Evolutionary conservation across 257 asterid genomes (phyloP).

Genomic region (Solanum raphanifolium): DNA sequence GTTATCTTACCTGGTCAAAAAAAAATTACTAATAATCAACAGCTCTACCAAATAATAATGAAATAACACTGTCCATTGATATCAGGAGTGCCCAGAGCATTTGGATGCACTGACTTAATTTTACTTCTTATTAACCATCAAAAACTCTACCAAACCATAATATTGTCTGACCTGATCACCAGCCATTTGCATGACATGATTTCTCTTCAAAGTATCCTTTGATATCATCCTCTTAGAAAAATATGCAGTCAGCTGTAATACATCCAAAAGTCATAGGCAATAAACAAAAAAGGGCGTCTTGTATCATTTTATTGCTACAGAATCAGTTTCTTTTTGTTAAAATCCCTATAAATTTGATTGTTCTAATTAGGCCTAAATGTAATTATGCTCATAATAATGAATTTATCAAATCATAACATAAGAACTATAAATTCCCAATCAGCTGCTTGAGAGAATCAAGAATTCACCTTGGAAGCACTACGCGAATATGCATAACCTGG

Average conservation of each 20-base stretch:
- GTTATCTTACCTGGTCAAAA: neutral
- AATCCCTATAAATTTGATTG: neutral
- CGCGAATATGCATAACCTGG: neutral
- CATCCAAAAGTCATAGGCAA: neutral
- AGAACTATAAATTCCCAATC: neutral
- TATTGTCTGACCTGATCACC: slow-evolving; percentile 40
- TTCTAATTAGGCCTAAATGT: neutral
- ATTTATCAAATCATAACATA: neutral
- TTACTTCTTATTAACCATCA: neutral
- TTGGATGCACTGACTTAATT: neutral
- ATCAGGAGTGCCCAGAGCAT: neutral
- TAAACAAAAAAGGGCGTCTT: neutral
- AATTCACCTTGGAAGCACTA: neutral
- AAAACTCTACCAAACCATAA: neutral
- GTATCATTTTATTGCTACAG: neutral
- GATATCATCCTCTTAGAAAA: slow-evolving; percentile 73
- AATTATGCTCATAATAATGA: neutral
- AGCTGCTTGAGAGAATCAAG: neutral
- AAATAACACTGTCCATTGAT: neutral
- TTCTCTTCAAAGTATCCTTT: slow-evolving; percentile 50
- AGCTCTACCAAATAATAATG: neutral
- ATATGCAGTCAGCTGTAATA: slow-evolving; percentile 47
- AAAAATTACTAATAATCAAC: neutral
- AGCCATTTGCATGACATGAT: slow-evolving; percentile 55
- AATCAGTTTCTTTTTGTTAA: neutral